Percentiles rank a stretch among this genome's conserved stretches.
These are phyloP conservation scores for Crepidotus sp. DNA, from an alignment of 1,284 basidiomycete genomes.

Conservation along the genomic window DNA sequence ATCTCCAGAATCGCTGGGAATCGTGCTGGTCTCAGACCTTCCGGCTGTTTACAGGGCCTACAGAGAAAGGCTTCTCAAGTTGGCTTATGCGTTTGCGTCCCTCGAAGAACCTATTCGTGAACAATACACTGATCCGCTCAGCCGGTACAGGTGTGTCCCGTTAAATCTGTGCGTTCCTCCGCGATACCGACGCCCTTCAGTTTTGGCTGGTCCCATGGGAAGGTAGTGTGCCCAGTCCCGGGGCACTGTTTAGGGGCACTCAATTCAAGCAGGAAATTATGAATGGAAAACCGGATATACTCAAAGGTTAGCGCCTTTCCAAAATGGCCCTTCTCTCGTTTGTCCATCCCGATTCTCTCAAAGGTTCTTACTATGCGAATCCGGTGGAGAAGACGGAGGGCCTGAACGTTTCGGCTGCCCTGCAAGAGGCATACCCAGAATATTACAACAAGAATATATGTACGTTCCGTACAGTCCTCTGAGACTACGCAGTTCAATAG, in stretches of 20 bases:
- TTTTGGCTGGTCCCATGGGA: conserved; percentile 92
- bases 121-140: conserved; percentile 58
- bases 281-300: conserved; percentile 81
- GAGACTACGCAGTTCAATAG: not conserved
- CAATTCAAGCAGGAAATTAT: conserved; percentile 67
- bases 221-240: conserved; percentile 37
- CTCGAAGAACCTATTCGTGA: conserved; percentile 59
- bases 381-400: conserved; percentile 50
- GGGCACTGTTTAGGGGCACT: not conserved
- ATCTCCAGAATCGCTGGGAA: conserved; percentile 63
- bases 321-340: too few species aligned
- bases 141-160: conserved; percentile 53
- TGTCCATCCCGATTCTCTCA: too few species aligned
- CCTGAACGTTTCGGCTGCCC: conserved; percentile 47
- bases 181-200: conserved; percentile 28
- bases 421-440: conserved; percentile 57
- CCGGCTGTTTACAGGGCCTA: conserved; percentile 55
- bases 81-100: conserved; percentile 67
- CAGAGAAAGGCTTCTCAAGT: conserved; percentile 61
- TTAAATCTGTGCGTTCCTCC: not conserved
- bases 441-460: conserved; percentile 76
- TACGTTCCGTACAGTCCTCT: too few species aligned
- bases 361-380: conserved; percentile 91
- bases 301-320: too few species aligned
- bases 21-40: conserved; percentile 58